phyloP scores from a whole-genome alignment of 768 basidiomycete genomes.

The Imleria badia region DNA sequence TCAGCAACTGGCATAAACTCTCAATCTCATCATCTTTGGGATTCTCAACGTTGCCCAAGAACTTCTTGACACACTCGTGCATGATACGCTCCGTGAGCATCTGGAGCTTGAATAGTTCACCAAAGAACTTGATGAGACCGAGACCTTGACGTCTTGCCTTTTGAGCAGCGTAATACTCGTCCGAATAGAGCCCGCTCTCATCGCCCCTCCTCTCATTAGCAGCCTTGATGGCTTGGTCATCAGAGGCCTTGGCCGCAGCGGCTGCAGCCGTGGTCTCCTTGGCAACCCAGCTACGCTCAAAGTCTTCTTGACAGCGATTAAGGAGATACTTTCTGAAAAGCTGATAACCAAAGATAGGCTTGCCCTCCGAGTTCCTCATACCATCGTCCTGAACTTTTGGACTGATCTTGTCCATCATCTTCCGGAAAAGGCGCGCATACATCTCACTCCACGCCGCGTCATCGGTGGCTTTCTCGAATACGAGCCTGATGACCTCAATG shows the following conservation, averaged over 20 bases:
- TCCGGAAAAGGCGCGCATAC: slow-evolving; percentile 93
- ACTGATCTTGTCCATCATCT: slow-evolving; percentile 94
- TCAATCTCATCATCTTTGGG: slow-evolving; percentile 99
- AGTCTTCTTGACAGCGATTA: slow-evolving; percentile 96
- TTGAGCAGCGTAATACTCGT: slow-evolving; percentile 94
- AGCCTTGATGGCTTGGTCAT: slow-evolving; percentile 77
- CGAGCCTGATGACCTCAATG: slow-evolving; percentile 93
- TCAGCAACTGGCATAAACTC: slow-evolving; percentile 88
- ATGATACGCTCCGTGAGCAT: slow-evolving; percentile 98
- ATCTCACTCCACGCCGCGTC: slow-evolving; percentile 96
- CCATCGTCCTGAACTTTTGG: slow-evolving; percentile 86
- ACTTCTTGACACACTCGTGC: slow-evolving; percentile 97
- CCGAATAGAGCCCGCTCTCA: slow-evolving; percentile 79
- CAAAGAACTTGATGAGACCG: slow-evolving; percentile 96
- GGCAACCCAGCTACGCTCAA: slow-evolving; percentile 92
- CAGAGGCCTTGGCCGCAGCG: slow-evolving; percentile 79
- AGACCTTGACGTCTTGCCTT: slow-evolving; percentile 97
- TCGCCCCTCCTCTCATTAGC: slow-evolving; percentile 59
- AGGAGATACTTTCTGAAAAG: slow-evolving; percentile 97
- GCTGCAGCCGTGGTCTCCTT: slow-evolving; percentile 87
- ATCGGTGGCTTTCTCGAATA: slow-evolving; percentile 97
- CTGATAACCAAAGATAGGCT: slow-evolving; percentile 88
- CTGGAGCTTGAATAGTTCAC: slow-evolving; percentile 97
- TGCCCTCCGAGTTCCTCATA: slow-evolving; percentile 77
- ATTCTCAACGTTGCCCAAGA: slow-evolving; percentile 88